phyloP scores from a whole-genome alignment of 306 rosid genomes.

The Prunus persica region Prunus_persica_NCBIv2 NC_034016.1:17599501-17600000 shows the following conservation, averaged over 20 bases:
- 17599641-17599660: background rate
- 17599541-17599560: conserved; percentile 37
- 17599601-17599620: conserved; percentile 13
- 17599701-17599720: background rate
- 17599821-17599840: too few relatives aligned
- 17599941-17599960: conserved; percentile 60
- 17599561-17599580: conserved; percentile 39
- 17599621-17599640: conserved; percentile 54
- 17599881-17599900: background rate
- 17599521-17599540: conserved; percentile 37
- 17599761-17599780: too few relatives aligned
- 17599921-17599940: conserved; percentile 36
- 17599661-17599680: conserved; percentile 6
- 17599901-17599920: background rate
- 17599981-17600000: conserved; percentile 35
- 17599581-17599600: conserved; percentile 19
- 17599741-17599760: too few relatives aligned
- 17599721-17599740: too few relatives aligned
- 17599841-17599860: too few relatives aligned
- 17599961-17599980: conserved; percentile 49
- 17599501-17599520: conserved; percentile 90
- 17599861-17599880: background rate
- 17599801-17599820: too few relatives aligned
- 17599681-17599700: conserved; percentile 4
- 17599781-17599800: too few relatives aligned